Conservation (phyloP, 2,329 filamentous ascomycete genomes). For the Talaromyces albobiverticillius region DNA sequence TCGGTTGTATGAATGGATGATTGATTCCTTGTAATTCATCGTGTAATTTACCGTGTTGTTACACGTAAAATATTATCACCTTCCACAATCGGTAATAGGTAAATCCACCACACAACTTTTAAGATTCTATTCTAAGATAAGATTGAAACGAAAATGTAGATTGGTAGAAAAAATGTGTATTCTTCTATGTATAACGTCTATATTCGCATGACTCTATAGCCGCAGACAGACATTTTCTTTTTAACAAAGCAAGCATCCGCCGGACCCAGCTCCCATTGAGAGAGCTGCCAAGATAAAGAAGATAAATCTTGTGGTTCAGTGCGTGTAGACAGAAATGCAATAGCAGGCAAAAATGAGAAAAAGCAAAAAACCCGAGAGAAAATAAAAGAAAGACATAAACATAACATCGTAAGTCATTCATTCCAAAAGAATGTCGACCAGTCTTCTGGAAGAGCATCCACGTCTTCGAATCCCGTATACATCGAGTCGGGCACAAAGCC, state of each 20-base stretch:
- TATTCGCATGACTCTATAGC: conserved; percentile 13
- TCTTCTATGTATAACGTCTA: conserved; percentile 9
- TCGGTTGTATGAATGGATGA: too few species aligned
- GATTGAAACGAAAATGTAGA: too few species aligned
- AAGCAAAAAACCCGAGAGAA: background rate
- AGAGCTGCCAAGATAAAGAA: conserved; percentile 9
- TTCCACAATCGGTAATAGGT: too few species aligned
- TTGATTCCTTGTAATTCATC: too few species aligned
- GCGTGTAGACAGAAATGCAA: background rate
- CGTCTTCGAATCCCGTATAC: conserved; percentile 17
- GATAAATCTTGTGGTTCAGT: conserved; percentile 10
- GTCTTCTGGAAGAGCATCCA: conserved; percentile 44
- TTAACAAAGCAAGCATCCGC: background rate
- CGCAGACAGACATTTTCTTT: background rate
- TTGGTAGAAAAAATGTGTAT: background rate
- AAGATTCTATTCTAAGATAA: too few species aligned
- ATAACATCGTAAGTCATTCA: conserved; percentile 2
- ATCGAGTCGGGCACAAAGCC: conserved; percentile 13
- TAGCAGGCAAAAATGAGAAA: background rate
- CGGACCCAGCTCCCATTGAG: conserved; percentile 1
- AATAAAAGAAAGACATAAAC: background rate
- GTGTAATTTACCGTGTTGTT: too few species aligned
- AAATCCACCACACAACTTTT: too few species aligned
- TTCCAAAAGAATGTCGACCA: conserved; percentile 43
- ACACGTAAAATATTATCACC: too few species aligned